These are phyloP conservation scores for Linanthus parryae DNA, from an alignment of 148 eudicot species.

Conservation along the genomic window DNA sequence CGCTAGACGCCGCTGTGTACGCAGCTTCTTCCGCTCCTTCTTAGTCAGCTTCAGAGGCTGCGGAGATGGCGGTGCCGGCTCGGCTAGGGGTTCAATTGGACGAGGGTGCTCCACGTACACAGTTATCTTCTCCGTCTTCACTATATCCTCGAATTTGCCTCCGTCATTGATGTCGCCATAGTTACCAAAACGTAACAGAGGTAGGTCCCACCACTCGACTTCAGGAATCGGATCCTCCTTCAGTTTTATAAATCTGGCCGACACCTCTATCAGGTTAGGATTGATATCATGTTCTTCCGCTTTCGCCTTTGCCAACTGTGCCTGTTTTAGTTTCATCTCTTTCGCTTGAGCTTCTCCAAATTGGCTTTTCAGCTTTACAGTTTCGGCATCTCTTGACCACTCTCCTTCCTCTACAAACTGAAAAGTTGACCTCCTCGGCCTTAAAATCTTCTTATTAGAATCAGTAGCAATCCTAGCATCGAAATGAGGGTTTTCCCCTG, in stretches of 20 bases:
- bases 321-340: conserved; percentile 88
- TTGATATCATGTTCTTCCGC: conserved; percentile 92
- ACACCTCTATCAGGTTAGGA: conserved; percentile 92
- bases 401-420: too few species aligned
- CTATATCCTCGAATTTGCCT: conserved; percentile 33
- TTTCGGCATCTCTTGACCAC: conserved; percentile 81
- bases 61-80: conserved; percentile 85
- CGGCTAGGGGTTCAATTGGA: conserved; percentile 91
- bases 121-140: conserved; percentile 77
- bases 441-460: conserved; percentile 58
- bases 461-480: too few species aligned
- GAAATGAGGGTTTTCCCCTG: too few species aligned
- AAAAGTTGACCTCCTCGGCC: too few species aligned
- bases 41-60: conserved; percentile 92
- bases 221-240: conserved; percentile 88
- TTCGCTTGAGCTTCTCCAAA: conserved; percentile 97
- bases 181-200: conserved; percentile 47
- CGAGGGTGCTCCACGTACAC: conserved; percentile 85
- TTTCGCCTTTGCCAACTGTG: conserved; percentile 91
- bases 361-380: conserved; percentile 71
- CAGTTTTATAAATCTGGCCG: conserved; percentile 69
- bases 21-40: conserved; percentile 90
- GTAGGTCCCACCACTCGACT: conserved; percentile 97
- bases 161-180: conserved; percentile 45
- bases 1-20: conserved; percentile 77